phyloP scores from a whole-genome alignment of 495 filamentous ascomycete species.

The Tuber microsphaerosporum region DNA sequence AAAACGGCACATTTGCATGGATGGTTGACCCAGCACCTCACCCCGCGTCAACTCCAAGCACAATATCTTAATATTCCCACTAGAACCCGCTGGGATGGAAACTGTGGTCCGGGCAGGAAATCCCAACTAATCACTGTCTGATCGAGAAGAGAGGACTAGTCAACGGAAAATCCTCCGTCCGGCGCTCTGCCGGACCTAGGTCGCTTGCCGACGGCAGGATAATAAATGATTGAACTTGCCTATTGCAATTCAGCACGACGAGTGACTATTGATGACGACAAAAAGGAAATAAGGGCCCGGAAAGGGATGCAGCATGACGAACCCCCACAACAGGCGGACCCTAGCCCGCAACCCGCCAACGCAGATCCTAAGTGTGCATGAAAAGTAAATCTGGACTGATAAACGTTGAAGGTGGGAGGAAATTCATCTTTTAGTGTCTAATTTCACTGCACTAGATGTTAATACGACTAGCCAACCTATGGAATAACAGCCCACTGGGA shows the following conservation, averaged over 20 bases:
- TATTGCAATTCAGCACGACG: neutral
- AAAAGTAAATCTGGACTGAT: neutral
- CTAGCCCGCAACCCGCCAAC: neutral
- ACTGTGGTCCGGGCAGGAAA: neutral
- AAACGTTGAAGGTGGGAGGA: neutral
- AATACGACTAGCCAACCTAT: neutral
- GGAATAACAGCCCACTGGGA: neutral
- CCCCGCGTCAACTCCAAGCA: neutral
- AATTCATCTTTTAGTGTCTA: neutral
- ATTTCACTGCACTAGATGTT: neutral
- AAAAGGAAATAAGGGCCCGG: neutral
- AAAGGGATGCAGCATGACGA: neutral
- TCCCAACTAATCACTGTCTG: neutral
- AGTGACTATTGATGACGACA: neutral
- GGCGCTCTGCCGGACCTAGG: neutral
- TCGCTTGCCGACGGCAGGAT: no score
- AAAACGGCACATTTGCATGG: neutral
- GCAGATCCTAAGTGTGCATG: neutral
- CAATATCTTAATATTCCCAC: neutral
- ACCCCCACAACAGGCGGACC: neutral
- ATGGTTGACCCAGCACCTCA: neutral
- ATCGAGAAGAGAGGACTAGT: neutral
- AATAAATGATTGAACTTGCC: neutral
- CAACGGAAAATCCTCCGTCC: neutral
- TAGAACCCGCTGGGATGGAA: neutral